These are phyloP conservation scores for Pseudogymnoascus sp. DNA, from an alignment of 2,329 filamentous ascomycete genomes.

Conservation along the genomic window DNA sequence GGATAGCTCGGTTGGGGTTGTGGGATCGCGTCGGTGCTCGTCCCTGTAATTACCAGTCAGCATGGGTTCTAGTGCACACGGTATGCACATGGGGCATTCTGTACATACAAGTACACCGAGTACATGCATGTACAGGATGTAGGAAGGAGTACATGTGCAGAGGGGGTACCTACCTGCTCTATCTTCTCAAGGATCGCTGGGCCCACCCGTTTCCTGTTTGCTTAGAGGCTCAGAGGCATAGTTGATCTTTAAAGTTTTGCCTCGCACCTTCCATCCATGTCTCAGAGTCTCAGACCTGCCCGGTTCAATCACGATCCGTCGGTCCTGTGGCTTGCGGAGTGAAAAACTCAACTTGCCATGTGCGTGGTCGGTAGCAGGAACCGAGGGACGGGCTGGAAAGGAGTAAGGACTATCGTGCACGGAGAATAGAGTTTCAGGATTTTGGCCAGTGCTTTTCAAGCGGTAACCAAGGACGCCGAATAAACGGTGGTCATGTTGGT, in stretches of 20 bases:
- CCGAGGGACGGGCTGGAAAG: neutral
- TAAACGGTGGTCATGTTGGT: neutral
- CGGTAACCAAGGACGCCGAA: neutral
- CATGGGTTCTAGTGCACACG: neutral
- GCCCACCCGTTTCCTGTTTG: neutral
- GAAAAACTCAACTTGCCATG: neutral
- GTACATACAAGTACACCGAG: neutral
- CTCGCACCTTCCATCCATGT: slow-evolving; percentile 5
- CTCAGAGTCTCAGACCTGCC: neutral
- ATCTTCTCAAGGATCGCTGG: neutral
- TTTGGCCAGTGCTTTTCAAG: neutral
- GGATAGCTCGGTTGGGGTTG: neutral
- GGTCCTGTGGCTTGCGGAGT: neutral
- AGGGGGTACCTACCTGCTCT: neutral
- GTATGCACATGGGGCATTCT: neutral
- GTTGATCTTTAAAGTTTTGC: slow-evolving; percentile 4
- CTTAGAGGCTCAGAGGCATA: neutral
- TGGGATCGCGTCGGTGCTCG: neutral
- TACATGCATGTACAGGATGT: neutral
- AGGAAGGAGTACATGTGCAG: neutral
- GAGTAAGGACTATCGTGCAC: neutral
- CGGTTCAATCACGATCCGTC: neutral
- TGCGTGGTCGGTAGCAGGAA: neutral
- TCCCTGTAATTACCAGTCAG: neutral
- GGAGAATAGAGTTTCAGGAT: neutral